Conservation (phyloP, 2,329 filamentous ascomycete species). For the Alternaria triticimaculans region DNA sequence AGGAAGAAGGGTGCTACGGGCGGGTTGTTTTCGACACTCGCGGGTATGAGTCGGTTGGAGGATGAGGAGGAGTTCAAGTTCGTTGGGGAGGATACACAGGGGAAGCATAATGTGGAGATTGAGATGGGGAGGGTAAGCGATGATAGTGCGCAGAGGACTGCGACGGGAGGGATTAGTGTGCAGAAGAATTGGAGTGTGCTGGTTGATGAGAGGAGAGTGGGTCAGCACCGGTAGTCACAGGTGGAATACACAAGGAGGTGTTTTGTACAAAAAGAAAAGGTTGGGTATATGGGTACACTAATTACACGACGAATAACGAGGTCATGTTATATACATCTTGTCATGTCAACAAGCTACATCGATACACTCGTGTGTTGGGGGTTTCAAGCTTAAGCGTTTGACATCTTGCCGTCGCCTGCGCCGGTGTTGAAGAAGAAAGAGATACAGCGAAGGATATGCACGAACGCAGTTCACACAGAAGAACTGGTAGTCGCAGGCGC, state of each 20-base stretch:
- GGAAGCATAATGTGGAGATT: slow-evolving; percentile 16
- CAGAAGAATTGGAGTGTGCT: slow-evolving; percentile 16
- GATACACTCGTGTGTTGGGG: neutral
- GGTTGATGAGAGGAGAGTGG: slow-evolving; percentile 7
- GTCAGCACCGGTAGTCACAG: neutral
- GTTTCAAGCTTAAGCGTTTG: neutral
- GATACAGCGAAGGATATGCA: neutral
- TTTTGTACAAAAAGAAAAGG: neutral
- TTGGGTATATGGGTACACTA: neutral
- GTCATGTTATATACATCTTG: neutral
- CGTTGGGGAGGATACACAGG: slow-evolving; percentile 9
- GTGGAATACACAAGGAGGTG: neutral
- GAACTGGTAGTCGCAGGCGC: neutral
- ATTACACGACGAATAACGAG: neutral
- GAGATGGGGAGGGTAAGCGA: slow-evolving; percentile 13
- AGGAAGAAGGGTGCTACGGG: slow-evolving; percentile 31
- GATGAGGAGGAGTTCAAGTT: slow-evolving; percentile 26
- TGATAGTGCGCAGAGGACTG: slow-evolving; percentile 6
- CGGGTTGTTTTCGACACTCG: slow-evolving; percentile 29
- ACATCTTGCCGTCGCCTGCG: neutral
- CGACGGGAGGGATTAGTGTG: slow-evolving; percentile 3
- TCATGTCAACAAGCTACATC: neutral
- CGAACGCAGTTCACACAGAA: too few relatives aligned
- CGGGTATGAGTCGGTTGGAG: slow-evolving; percentile 21
- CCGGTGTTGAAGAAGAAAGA: too few relatives aligned